Evolutionary conservation across 139 green algal genomes (phyloP), one percentile per base, ranked within the genome.

Genomic region (Micractinium sp.): DNA sequence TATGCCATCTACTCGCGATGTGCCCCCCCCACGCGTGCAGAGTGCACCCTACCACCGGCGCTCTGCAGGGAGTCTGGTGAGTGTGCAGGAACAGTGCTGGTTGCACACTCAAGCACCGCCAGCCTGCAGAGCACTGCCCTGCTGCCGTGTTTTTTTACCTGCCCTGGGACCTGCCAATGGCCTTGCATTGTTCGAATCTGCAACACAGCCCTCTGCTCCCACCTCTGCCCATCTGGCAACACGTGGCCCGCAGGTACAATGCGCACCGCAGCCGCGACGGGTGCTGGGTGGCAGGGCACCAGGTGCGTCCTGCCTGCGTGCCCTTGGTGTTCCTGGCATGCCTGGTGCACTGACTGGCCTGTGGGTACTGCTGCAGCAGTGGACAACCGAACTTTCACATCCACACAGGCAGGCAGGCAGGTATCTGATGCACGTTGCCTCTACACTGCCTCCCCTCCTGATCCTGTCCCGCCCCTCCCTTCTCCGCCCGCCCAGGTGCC

Each of bases 251-350:
- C 47, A 56, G 47, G 47, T 56, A 86, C 90, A 93, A 95, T 87
- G 88, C 92, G 3, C 93, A 95, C 85, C 82, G 93, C 38, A 81
- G 86, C 39, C 81, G 90, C 0, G 93, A 95, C 82, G 93, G 93
- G 16, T 75, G 75, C 33, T 95, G 93, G 93, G 80, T 92, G 71
- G 47, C 88, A 20, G 91, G 80, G 2, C 33, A 29, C 3, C 14
- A 78, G 80, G 78, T 92, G 13, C n/a, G 33, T 4, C 74, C 39
- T 31, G 33, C 33, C 35, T 31, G 35, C 74, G 9, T 76, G 69
- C 69, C 69, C 14, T 33, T 23, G 15, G 69, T 2, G 4, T 38
- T 3, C 22, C 63, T 73, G 63, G 63, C 23, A 29, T 9, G 3
- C 22, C 22, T 73, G 22, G 2, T 12, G 63, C 23, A 25, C 23